Conservation (phyloP, 768 basidiomycete genomes). For the Pulveroboletus sp. region DNA sequence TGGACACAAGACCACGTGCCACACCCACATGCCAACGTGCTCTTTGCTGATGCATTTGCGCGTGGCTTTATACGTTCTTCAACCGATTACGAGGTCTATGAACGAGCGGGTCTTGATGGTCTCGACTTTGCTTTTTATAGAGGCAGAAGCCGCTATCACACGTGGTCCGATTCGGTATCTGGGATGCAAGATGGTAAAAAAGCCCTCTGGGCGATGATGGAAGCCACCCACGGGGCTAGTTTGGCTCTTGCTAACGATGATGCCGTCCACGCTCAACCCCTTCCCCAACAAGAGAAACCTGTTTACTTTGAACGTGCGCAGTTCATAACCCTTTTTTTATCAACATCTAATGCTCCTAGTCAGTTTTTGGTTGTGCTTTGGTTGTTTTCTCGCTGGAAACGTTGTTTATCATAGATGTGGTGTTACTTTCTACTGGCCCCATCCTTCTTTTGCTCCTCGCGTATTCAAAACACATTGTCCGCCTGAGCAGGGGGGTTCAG, state of each 20-base stretch:
- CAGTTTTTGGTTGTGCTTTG: conserved; percentile 60
- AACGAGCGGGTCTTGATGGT: conserved; percentile 56
- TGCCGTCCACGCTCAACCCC: conserved; percentile 24
- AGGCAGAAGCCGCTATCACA: conserved; percentile 74
- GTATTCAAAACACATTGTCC: conserved; percentile 30
- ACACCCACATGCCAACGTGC: conserved; percentile 70
- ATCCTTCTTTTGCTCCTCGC: conserved; percentile 48
- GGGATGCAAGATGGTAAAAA: conserved; percentile 51
- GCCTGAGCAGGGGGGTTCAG: conserved; percentile 18
- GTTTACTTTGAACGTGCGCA: conserved; percentile 76
- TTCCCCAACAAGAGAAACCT: conserved; percentile 22
- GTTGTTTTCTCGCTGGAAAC: conserved; percentile 52
- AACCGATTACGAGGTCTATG: conserved; percentile 76
- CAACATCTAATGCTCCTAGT: neutral
- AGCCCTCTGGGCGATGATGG: conserved; percentile 80
- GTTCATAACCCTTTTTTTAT: neutral
- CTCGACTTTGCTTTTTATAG: conserved; percentile 80
- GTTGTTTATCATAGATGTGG: conserved; percentile 55
- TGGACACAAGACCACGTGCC: conserved; percentile 47
- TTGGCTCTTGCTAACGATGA: conserved; percentile 49
- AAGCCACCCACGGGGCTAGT: conserved; percentile 56
- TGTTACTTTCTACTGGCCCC: conserved; percentile 63
- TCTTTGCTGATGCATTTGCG: conserved; percentile 68
- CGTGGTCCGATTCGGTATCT: conserved; percentile 65
- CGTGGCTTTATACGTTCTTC: conserved; percentile 61